Conservation (phyloP, 2,329 filamentous ascomycete species). For the Sporothrix sp. region DNA sequence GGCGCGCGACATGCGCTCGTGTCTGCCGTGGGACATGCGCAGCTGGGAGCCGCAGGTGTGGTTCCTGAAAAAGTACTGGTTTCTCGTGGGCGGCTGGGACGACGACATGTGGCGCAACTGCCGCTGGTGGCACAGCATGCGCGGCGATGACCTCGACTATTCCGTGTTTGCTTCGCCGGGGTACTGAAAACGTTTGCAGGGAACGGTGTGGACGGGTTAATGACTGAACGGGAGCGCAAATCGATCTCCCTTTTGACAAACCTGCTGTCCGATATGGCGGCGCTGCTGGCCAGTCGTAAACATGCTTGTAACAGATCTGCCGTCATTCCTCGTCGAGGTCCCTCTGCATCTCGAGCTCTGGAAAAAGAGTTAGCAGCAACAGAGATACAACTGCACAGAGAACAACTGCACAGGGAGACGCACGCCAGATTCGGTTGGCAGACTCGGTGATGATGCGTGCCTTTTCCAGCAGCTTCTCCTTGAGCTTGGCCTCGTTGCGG, state of each 20-base stretch:
- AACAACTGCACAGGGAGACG: conserved; percentile 24
- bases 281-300: too few relatives aligned
- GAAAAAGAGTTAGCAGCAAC: not conserved
- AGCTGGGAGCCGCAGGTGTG: conserved; percentile 36
- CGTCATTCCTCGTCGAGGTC: conserved; percentile 17
- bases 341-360: conserved; percentile 20
- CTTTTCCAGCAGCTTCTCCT: conserved; percentile 31
- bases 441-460: conserved; percentile 59
- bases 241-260: too few relatives aligned
- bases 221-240: too few relatives aligned
- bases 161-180: conserved; percentile 13
- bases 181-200: too few relatives aligned
- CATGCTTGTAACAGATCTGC: too few relatives aligned
- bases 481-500: conserved; percentile 6
- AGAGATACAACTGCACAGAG: not conserved
- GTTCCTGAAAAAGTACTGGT: conserved; percentile 32
- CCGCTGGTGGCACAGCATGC: conserved; percentile 19
- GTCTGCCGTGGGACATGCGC: conserved; percentile 34
- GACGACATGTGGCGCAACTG: conserved; percentile 19
- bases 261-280: too few relatives aligned
- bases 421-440: conserved; percentile 61
- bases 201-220: too few relatives aligned
- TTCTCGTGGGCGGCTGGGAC: conserved; percentile 19
- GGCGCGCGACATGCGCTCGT: conserved; percentile 24
- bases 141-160: conserved; percentile 18